These are phyloP conservation scores for Aquilaria malaccensis DNA, from an alignment of 345 rosid genomes.

Conservation along the genomic window DNA sequence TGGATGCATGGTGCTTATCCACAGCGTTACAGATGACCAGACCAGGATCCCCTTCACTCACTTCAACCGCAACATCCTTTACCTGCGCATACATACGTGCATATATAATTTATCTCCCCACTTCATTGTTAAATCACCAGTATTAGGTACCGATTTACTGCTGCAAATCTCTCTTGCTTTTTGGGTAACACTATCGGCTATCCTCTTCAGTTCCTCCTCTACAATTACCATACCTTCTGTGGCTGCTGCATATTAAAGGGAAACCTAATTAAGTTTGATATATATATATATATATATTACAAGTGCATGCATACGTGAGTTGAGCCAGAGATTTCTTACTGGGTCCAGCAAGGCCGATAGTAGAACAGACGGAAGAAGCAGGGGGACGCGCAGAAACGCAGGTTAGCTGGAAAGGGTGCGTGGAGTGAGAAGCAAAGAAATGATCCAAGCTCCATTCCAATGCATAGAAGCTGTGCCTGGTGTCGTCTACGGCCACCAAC, in stretches of 20 bases:
- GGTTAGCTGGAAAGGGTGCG: constrained; percentile 38
- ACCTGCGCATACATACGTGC: background rate
- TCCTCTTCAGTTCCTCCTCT: constrained; percentile 29
- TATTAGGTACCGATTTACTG: constrained; percentile 17
- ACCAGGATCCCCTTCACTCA: constrained; percentile 39
- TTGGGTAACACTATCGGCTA: constrained; percentile 13
- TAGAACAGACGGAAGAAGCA: constrained; percentile 14
- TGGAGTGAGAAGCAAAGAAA: constrained; percentile 33
- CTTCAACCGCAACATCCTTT: constrained; percentile 5
- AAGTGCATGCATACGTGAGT: background rate
- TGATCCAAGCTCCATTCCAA: constrained; percentile 47
- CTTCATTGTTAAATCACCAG: background rate
- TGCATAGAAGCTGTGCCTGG: constrained; percentile 43
- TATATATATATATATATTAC: too few relatives aligned
- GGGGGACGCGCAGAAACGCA: constrained; percentile 40
- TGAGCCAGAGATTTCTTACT: constrained; percentile 12
- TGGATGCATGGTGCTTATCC: constrained; percentile 26
- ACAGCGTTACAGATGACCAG: constrained; percentile 29
- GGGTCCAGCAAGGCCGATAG: constrained; percentile 32
- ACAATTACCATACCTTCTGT: constrained; percentile 21
- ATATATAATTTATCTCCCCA: background rate
- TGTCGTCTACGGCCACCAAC: constrained; percentile 46
- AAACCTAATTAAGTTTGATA: background rate
- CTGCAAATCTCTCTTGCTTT: constrained; percentile 26
- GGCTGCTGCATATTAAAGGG: constrained; percentile 4